phyloP scores from a whole-genome alignment of 495 filamentous ascomycete genomes.

The Penicillium desertorum region DNA sequence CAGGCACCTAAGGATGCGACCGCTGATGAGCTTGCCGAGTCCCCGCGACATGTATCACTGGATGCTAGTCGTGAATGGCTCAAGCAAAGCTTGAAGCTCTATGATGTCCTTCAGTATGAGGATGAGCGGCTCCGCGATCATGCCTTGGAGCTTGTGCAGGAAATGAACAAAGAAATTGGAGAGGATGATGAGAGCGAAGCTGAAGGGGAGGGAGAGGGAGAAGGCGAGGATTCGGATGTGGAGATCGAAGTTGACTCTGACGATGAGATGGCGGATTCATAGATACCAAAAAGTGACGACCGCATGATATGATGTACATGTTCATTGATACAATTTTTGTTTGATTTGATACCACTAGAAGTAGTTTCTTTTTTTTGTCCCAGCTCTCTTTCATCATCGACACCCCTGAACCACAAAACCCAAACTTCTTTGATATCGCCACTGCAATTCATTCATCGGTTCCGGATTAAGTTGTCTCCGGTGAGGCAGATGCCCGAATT shows the following conservation, averaged over 20 bases:
- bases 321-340: slow-evolving; percentile 14
- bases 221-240: slow-evolving; percentile 42
- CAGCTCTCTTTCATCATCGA: slow-evolving; percentile 17
- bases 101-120: slow-evolving; percentile 48
- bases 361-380: slow-evolving; percentile 7
- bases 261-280: slow-evolving; percentile 52
- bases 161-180: slow-evolving; percentile 55
- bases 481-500: slow-evolving; percentile 31
- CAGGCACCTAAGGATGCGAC: slow-evolving; percentile 43
- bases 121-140: slow-evolving; percentile 54
- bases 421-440: slow-evolving; percentile 14
- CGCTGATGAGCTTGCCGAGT: slow-evolving; percentile 29
- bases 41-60: slow-evolving; percentile 42
- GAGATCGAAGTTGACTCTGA: slow-evolving; percentile 46
- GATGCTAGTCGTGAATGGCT: slow-evolving; percentile 55
- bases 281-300: slow-evolving; percentile 23
- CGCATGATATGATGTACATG: slow-evolving; percentile 25
- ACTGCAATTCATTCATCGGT: slow-evolving; percentile 20
- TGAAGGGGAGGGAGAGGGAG: slow-evolving; percentile 49
- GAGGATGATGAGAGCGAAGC: slow-evolving; percentile 51
- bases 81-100: slow-evolving; percentile 50
- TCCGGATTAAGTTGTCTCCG: slow-evolving; percentile 42
- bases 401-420: slow-evolving; percentile 17
- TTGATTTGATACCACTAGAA: slow-evolving; percentile 37
- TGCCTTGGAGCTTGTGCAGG: slow-evolving; percentile 57